phyloP scores from a whole-genome alignment of 2,329 filamentous ascomycete species.

The Alternaria sp. region DNA sequence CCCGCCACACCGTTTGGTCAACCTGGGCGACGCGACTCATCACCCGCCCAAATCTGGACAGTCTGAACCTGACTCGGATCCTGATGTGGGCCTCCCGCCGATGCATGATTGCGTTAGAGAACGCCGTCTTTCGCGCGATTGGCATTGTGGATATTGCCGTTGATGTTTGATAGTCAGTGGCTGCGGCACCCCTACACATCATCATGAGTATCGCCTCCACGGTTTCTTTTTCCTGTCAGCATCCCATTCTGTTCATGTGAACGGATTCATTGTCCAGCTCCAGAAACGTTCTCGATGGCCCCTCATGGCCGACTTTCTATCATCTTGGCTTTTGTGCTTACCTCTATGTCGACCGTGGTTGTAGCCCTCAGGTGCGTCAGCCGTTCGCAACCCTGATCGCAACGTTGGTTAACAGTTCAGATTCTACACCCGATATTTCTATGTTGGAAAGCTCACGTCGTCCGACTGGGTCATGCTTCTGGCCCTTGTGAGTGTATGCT shows the following conservation, averaged over 20 bases:
- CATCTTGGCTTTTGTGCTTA: slow-evolving; percentile 33
- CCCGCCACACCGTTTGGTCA: neutral
- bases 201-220: neutral
- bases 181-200: neutral
- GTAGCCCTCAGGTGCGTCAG: slow-evolving; percentile 35
- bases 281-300: slow-evolving; percentile 17
- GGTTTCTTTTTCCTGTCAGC: slow-evolving; percentile 1
- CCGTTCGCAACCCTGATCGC: neutral
- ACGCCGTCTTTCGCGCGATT: slow-evolving; percentile 8
- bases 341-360: slow-evolving; percentile 36
- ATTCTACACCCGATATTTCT: slow-evolving; percentile 38
- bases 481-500: slow-evolving; percentile 27
- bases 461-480: slow-evolving; percentile 40
- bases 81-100: slow-evolving; percentile 13
- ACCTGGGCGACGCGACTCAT: slow-evolving; percentile 4
- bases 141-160: neutral
- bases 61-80: slow-evolving; percentile 24
- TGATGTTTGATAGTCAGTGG: slow-evolving; percentile 12
- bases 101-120: slow-evolving; percentile 10
- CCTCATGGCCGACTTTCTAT: slow-evolving; percentile 31
- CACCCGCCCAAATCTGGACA: slow-evolving; percentile 4
- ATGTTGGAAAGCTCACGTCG: slow-evolving; percentile 33
- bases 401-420: slow-evolving; percentile 12
- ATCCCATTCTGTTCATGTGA: neutral
- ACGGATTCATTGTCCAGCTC: neutral